These are phyloP conservation scores for Sanghuangporus weigelae DNA, from an alignment of 1,284 basidiomycete genomes.

Conservation along the genomic window DNA sequence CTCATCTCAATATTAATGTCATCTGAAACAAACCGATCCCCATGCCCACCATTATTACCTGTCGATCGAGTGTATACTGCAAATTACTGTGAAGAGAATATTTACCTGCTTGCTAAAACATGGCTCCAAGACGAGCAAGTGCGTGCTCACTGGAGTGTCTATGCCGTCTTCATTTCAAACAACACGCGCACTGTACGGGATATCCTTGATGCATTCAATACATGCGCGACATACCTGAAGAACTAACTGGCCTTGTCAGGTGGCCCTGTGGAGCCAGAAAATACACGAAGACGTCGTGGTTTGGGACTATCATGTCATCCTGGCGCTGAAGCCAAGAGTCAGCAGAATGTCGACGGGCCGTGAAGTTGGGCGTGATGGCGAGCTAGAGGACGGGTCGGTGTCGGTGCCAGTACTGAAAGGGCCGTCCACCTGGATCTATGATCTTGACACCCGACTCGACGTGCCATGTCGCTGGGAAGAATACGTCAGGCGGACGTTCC, in stretches of 20 bases:
- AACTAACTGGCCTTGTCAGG: slow-evolving; percentile 31
- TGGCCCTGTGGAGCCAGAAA: slow-evolving; percentile 62
- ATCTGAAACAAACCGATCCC: background rate
- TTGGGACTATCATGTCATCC: slow-evolving; percentile 76
- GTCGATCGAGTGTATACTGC: slow-evolving; percentile 31
- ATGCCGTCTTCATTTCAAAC: slow-evolving; percentile 65
- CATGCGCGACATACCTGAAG: background rate
- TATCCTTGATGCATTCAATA: background rate
- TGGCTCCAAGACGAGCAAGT: slow-evolving; percentile 33
- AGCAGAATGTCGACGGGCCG: background rate
- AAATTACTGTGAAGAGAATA: slow-evolving; percentile 66
- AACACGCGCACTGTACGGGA: slow-evolving; percentile 43
- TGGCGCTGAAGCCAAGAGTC: slow-evolving; percentile 33
- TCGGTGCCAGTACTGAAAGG: background rate
- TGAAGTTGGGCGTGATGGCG: background rate
- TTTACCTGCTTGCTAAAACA: slow-evolving; percentile 50
- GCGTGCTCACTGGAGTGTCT: slow-evolving; percentile 41
- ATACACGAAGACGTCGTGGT: slow-evolving; percentile 41
- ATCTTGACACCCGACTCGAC: slow-evolving; percentile 50
- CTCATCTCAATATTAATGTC: background rate
- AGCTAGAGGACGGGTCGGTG: slow-evolving; percentile 7
- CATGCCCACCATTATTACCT: slow-evolving; percentile 27
- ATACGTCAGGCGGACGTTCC: slow-evolving; percentile 16
- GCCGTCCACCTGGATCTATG: slow-evolving; percentile 50
- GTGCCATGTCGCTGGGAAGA: slow-evolving; percentile 42